These are phyloP conservation scores for Podaxis sp. DNA, from an alignment of 768 basidiomycete species.

Conservation along the genomic window DNA sequence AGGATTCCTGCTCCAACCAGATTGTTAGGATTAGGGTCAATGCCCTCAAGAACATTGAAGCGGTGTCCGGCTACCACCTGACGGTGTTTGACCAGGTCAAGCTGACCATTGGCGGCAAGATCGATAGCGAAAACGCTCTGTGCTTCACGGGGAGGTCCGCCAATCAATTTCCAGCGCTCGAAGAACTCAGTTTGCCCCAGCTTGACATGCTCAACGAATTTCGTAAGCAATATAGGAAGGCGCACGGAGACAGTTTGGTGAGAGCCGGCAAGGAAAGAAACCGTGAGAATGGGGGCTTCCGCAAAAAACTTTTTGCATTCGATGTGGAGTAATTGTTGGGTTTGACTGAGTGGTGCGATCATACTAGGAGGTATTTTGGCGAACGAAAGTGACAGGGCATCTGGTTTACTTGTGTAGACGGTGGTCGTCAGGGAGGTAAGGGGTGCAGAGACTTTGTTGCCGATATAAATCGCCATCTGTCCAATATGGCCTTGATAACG, in stretches of 20 bases:
- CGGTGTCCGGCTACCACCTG: constrained; percentile 78
- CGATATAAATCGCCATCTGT: constrained; percentile 91
- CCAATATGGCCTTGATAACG: constrained; percentile 95
- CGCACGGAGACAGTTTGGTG: constrained; percentile 83
- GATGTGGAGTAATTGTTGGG: constrained; percentile 90
- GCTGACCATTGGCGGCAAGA: constrained; percentile 62
- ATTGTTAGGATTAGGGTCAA: constrained; percentile 95
- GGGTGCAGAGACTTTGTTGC: constrained; percentile 91
- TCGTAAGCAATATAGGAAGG: constrained; percentile 84
- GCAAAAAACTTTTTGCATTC: constrained; percentile 92
- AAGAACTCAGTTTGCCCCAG: constrained; percentile 87
- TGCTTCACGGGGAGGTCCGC: constrained; percentile 90
- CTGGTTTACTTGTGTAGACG: constrained; percentile 68
- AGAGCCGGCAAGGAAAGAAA: constrained; percentile 92
- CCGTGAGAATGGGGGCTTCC: constrained; percentile 71
- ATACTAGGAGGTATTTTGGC: constrained; percentile 87
- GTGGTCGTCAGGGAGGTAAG: constrained; percentile 89
- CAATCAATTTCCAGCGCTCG: constrained; percentile 97
- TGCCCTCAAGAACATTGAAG: constrained; percentile 73
- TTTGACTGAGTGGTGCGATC: constrained; percentile 81
- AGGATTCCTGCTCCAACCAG: constrained; percentile 94
- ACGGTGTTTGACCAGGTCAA: constrained; percentile 73
- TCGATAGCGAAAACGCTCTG: constrained; percentile 84
- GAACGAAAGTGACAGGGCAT: constrained; percentile 79
- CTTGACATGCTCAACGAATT: constrained; percentile 93